Evolutionary conservation across 495 filamentous ascomycete species (phyloP).

Genomic region (Xylaria curta): DNA sequence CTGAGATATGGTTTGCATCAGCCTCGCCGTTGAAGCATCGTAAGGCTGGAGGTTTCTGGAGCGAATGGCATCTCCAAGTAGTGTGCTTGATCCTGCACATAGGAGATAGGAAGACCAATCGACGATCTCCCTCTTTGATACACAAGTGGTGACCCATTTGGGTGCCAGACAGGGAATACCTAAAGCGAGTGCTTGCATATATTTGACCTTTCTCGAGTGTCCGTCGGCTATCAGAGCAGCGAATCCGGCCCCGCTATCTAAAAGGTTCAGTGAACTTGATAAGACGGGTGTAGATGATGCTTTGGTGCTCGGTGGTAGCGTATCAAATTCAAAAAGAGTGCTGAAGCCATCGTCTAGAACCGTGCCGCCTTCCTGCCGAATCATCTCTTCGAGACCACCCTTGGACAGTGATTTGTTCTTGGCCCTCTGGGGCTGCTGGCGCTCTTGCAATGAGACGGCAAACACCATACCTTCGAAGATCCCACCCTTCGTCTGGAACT

Average conservation of each 20-base stretch:
- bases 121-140: slow-evolving; percentile 62
- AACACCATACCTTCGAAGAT: slow-evolving; percentile 82
- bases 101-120: slow-evolving; percentile 85
- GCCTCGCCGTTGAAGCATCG: slow-evolving; percentile 59
- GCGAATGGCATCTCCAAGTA: slow-evolving; percentile 77
- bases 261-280: slow-evolving; percentile 35
- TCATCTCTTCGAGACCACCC: slow-evolving; percentile 50
- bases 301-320: slow-evolving; percentile 31
- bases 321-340: slow-evolving; percentile 72
- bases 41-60: slow-evolving; percentile 71
- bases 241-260: slow-evolving; percentile 64
- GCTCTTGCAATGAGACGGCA: slow-evolving; percentile 69
- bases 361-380: slow-evolving; percentile 68
- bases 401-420: slow-evolving; percentile 61
- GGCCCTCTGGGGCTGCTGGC: slow-evolving; percentile 54
- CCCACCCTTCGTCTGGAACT: slow-evolving; percentile 31
- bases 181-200: slow-evolving; percentile 92
- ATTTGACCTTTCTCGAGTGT: slow-evolving; percentile 88
- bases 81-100: slow-evolving; percentile 79
- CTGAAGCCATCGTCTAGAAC: slow-evolving; percentile 82
- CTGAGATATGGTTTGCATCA: slow-evolving; percentile 61
- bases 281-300: slow-evolving; percentile 29
- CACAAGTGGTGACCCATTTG: slow-evolving; percentile 81
- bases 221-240: slow-evolving; percentile 83
- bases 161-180: slow-evolving; percentile 82